Evolutionary conservation across 2,329 filamentous ascomycete species (phyloP), one percentile per base, ranked within the genome.

Genomic region (Aspergillus aculeatinus): DNA sequence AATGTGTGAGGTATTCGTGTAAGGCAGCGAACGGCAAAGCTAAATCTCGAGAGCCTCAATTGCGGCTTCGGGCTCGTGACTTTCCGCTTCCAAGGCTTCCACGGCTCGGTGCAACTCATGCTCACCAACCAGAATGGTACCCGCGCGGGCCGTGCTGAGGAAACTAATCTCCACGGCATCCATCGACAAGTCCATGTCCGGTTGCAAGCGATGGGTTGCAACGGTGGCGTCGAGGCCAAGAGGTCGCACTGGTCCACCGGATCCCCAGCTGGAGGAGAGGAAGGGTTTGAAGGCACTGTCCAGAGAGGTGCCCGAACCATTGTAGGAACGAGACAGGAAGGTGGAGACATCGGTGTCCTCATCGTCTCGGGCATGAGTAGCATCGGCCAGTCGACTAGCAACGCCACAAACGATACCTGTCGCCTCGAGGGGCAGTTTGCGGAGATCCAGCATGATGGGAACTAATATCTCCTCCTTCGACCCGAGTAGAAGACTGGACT

Each of bases 391-490:
- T 57, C 87, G 85, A 27, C 92, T 91, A 0, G 94, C 93, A 2
- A 99, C 91, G 29, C 95, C 94, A 67, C 93, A 97, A 3, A 99
- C 92, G 60, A 99, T 97, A 23, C 94, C 94, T 0, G 93, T 96
- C 7, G 92, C 92, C 74, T 96, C 92, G 48, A 94, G 83, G 0
- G 94, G 91, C 47, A 98, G 80, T 48, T 86, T 87, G 21, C 86
- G 87, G 27, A 99, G 82, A 68, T 98, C 92, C 3, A 99, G 83
- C 60, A 92, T 94, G 67, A 99, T 95, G 1, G 95, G 92, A 1
- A 96, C 86, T 35, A 93, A 82, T 60, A 86, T 86, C 65, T 87
- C 87, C 51, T 79, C 77, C 51, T 85, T 90, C 62, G 88, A 85
- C 12, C 91, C 92, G 0, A 96, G 85, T 2, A 98, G 79, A 0